A percentile compares a stretch with the other conserved stretches of the same genome.
These are phyloP conservation scores for Colletotrichum paranaense DNA, from an alignment of 2,329 filamentous ascomycete species.

Conservation along the genomic window DNA sequence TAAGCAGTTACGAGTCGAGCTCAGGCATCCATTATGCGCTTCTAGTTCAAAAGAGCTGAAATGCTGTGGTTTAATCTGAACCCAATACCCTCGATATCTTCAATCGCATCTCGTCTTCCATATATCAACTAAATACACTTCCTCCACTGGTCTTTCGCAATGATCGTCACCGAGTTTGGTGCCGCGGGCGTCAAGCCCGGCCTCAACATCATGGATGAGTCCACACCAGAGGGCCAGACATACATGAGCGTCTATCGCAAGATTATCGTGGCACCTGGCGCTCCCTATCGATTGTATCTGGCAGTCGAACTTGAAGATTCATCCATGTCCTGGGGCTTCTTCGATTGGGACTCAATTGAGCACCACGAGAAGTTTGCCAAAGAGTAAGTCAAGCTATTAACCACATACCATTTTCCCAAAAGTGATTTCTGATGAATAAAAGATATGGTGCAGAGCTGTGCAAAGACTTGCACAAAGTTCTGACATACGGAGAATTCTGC, in stretches of 20 bases:
- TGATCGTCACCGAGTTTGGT: constrained; percentile 39
- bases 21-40: neutral
- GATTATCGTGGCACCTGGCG: constrained; percentile 32
- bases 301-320: constrained; percentile 39
- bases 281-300: constrained; percentile 38
- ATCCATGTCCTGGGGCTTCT: constrained; percentile 39
- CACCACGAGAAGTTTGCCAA: constrained; percentile 39
- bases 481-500: constrained; percentile 36
- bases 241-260: constrained; percentile 28
- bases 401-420: neutral
- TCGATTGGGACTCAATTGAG: constrained; percentile 41
- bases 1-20: neutral
- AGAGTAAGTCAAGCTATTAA: constrained; percentile 27
- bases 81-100: neutral
- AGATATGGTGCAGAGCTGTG: constrained; percentile 37
- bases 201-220: constrained; percentile 37
- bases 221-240: constrained; percentile 36
- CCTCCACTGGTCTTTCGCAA: neutral
- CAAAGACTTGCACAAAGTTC: constrained; percentile 36
- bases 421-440: neutral
- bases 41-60: neutral
- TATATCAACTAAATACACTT: neutral
- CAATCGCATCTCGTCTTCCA: too few species aligned
- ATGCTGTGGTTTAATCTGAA: neutral
- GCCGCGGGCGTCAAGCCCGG: constrained; percentile 38